Base-by-base conservation (phyloP, 441 rosid genomes). In the Cnidoscolus chayamansa region DNA sequence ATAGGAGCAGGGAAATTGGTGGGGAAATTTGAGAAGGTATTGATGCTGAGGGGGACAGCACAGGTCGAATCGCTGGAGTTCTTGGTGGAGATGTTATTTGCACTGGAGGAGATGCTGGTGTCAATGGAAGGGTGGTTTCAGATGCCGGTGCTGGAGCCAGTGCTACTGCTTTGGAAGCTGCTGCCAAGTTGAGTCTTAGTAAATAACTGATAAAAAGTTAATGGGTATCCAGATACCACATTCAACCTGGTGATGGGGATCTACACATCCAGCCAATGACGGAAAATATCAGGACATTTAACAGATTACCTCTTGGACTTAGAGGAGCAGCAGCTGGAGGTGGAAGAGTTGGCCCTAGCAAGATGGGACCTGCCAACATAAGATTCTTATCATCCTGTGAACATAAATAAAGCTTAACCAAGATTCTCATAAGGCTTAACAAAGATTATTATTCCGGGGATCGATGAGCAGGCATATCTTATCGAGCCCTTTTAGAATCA, bases 81-180 rank as follows among this genome's bases (percentile, higher is more conserved):
- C 68, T 8, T 0, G 76, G 70, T 2, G 86, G 85, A 20, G 68
- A 54, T 54, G 65, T 81, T n/a, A 72, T 68, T 43, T 53, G 71
- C 65, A 19, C 81, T 5, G 91, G 83, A 45, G 86, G 72, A 53
- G 76, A 77, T 50, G 84, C 83, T n/a, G 83, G 88, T 50, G 76
- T 17, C 58, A 63, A 31, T 48, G 80, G 78, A 50, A 77, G 50
- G 1, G 72, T 72, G 31, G 63, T 55, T 30, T 80, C 81, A 0
- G 77, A 75, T 59, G 77, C 73, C 1, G 84, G 76, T 30, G 79
- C 70, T 3, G 84, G 86, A 16, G 85, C 79, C 53, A 58, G 72
- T 32, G 74, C 82, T 16, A 65, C 72, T n/a, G 87, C 84, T 79
- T 81, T 81, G 72, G 94, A 86, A 78, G 88, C 94, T 90, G 40